A percentile compares a stretch with the other conserved stretches of the same genome.
Conservation (phyloP, 1,284 basidiomycete species). For the Phaffia rhodozyma region DNA sequence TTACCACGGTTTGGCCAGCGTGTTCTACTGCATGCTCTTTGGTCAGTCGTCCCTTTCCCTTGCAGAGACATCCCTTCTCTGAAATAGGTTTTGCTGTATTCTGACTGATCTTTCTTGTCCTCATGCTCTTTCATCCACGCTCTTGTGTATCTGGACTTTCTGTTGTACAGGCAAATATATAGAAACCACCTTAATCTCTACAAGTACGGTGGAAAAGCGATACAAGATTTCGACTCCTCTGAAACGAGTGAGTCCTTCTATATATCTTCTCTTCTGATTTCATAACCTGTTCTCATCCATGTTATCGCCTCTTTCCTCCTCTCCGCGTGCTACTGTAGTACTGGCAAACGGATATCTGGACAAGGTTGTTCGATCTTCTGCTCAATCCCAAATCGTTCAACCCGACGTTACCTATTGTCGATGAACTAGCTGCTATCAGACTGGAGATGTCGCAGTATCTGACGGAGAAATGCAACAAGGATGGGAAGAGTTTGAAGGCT, state of each 20-base stretch:
- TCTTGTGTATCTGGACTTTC: neutral
- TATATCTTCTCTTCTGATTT: neutral
- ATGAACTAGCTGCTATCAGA: conserved; percentile 53
- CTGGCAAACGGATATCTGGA: conserved; percentile 88
- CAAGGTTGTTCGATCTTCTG: conserved; percentile 65
- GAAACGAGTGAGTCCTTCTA: conserved; percentile 46
- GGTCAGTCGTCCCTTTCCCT: conserved; percentile 30
- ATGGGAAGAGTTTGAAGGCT: conserved; percentile 48
- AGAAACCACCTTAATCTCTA: conserved; percentile 40
- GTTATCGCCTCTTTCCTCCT: neutral
- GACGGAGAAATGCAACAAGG: conserved; percentile 59
- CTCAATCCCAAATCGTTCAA: conserved; percentile 58
- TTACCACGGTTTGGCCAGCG: conserved; percentile 85
- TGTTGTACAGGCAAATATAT: conserved; percentile 65
- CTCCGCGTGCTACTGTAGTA: conserved; percentile 39
- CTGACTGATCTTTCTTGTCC: neutral
- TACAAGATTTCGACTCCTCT: conserved; percentile 64
- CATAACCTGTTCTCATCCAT: neutral
- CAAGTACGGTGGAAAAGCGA: conserved; percentile 28
- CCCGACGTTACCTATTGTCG: conserved; percentile 54
- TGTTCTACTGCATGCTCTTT: conserved; percentile 90
- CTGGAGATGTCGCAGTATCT: conserved; percentile 80
- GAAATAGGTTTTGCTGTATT: neutral
- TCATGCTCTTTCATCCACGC: neutral
- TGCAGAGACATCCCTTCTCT: neutral